These are phyloP conservation scores for Carpinus fangiana DNA, from an alignment of 306 rosid genomes.

Conservation along the genomic window DNA sequence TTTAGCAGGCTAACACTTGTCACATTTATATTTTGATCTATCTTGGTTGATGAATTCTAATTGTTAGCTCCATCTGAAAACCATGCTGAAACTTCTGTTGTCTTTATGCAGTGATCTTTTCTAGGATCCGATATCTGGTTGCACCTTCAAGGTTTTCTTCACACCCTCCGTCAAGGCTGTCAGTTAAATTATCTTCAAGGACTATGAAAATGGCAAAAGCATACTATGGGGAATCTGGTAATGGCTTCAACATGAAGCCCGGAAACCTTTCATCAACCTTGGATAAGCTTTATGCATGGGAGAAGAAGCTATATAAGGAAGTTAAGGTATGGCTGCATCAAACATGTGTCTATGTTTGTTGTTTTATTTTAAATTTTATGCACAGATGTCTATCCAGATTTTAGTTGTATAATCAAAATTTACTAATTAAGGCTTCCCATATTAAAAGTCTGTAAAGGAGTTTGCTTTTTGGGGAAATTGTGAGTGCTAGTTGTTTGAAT, in stretches of 20 bases:
- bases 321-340: constrained; percentile 63
- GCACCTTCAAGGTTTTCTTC: constrained; percentile 64
- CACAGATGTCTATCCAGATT: neutral
- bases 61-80: neutral
- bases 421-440: neutral
- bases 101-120: constrained; percentile 65
- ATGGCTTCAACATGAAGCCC: constrained; percentile 49
- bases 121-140: constrained; percentile 56
- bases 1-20: neutral
- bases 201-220: constrained; percentile 69
- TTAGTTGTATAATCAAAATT: neutral
- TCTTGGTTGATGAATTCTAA: neutral
- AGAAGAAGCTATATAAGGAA: constrained; percentile 89
- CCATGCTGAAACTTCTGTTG: constrained; percentile 9
- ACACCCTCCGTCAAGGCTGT: constrained; percentile 35
- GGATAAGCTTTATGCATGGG: constrained; percentile 93
- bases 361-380: neutral
- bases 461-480: neutral
- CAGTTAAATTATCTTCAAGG: constrained; percentile 51
- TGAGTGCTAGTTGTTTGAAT: neutral
- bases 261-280: constrained; percentile 80
- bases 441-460: neutral
- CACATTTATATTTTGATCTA: neutral
- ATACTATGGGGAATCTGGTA: constrained; percentile 55
- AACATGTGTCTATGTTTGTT: neutral